These are phyloP conservation scores for Neonectria faginata DNA, from an alignment of 2,329 filamentous ascomycete genomes.

Conservation along the genomic window DNA sequence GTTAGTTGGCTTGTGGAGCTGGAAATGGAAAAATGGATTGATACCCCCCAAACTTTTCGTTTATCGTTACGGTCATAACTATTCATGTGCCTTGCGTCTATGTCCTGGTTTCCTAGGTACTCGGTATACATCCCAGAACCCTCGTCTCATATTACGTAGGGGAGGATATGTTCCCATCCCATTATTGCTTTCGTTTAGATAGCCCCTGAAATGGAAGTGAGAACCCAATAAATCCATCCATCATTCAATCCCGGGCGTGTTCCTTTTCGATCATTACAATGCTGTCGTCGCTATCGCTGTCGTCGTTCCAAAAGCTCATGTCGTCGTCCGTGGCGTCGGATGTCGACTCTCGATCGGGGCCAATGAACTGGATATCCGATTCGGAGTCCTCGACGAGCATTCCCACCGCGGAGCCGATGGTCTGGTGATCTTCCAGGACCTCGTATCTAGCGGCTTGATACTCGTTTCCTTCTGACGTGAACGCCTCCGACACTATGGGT, in stretches of 20 bases:
- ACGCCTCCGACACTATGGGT: slow-evolving; percentile 52
- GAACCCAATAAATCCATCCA: neutral
- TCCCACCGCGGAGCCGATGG: slow-evolving; percentile 40
- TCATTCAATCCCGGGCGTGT: neutral
- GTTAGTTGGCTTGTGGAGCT: neutral
- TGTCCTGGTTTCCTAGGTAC: neutral
- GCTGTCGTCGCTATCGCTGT: slow-evolving; percentile 27
- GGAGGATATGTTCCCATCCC: neutral
- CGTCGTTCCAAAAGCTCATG: slow-evolving; percentile 22
- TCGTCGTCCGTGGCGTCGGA: slow-evolving; percentile 21
- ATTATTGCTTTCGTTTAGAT: slow-evolving; percentile 24
- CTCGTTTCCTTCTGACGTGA: slow-evolving; percentile 47
- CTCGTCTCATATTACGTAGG: neutral
- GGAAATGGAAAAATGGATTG: slow-evolving; percentile 24
- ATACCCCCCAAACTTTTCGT: slow-evolving; percentile 23
- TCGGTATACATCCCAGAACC: neutral
- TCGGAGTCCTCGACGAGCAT: slow-evolving; percentile 41
- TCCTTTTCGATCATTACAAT: slow-evolving; percentile 10
- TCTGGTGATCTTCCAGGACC: slow-evolving; percentile 49
- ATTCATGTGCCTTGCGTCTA: slow-evolving; percentile 17
- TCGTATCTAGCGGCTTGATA: slow-evolving; percentile 51
- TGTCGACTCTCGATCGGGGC: slow-evolving; percentile 21
- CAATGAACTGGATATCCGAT: slow-evolving; percentile 27
- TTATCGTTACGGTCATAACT: slow-evolving; percentile 6
- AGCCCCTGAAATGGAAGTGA: neutral